Conservation (phyloP, 345 rosid genomes). For the Citrus trifoliata region DNA sequence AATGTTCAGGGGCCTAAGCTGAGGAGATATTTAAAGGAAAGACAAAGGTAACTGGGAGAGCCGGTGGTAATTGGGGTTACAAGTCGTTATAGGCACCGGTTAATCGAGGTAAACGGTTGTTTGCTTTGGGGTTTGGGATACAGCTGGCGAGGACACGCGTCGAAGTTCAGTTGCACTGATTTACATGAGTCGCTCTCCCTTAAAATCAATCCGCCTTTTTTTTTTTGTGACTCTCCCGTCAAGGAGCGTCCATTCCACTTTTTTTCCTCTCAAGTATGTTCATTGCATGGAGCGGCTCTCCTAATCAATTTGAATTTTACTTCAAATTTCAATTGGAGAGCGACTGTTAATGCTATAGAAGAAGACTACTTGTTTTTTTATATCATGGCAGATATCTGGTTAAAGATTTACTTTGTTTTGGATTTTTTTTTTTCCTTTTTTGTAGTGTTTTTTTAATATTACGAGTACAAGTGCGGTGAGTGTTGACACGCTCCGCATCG, state of each 20-base stretch:
- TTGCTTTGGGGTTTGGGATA: conserved; percentile 50
- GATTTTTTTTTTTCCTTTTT: too few relatives aligned
- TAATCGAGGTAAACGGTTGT: conserved; percentile 62
- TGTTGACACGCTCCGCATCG: not conserved
- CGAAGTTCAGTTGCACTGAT: conserved; percentile 33
- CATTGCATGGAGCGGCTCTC: conserved; percentile 6
- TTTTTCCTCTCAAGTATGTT: not conserved
- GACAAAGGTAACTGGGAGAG: conserved; percentile 36
- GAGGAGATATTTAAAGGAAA: conserved; percentile 22
- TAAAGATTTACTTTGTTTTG: too few relatives aligned
- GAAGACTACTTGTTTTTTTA: too few relatives aligned
- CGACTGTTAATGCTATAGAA: too few relatives aligned
- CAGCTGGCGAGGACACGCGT: conserved; percentile 93
- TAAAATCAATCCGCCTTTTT: conserved; percentile 12
- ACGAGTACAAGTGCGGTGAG: not conserved
- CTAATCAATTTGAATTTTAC: not conserved
- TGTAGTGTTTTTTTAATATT: too few relatives aligned
- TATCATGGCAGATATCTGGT: too few relatives aligned
- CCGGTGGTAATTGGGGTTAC: conserved; percentile 22
- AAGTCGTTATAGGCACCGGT: conserved; percentile 42
- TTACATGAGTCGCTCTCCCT: conserved; percentile 23
- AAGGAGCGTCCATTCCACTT: conserved; percentile 44
- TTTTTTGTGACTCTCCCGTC: conserved; percentile 2
- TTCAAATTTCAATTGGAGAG: conserved; percentile 6
- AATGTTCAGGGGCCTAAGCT: not conserved